Percentiles rank a stretch among this genome's conserved stretches.
Evolutionary conservation across 2,329 filamentous ascomycete species (phyloP).

Genomic region (Phaeomoniella chlamydospora): DNA sequence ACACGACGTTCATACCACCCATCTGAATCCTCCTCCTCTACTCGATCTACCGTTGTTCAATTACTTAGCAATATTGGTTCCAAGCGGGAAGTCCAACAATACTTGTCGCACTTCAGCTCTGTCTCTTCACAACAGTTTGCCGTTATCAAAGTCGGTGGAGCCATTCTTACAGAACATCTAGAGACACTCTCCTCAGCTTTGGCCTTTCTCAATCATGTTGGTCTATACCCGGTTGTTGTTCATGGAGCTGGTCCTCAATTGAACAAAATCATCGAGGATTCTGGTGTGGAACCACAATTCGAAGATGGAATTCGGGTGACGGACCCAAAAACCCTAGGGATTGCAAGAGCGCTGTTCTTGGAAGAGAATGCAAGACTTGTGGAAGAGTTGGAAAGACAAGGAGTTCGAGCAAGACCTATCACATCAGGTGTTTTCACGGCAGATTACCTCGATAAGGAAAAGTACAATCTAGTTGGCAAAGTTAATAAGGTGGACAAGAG

Average conservation of each 20-base stretch:
- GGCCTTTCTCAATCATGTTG: constrained; percentile 86
- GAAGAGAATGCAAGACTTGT: constrained; percentile 91
- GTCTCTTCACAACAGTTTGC: constrained; percentile 95
- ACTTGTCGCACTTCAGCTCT: constrained; percentile 92
- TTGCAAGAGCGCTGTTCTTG: constrained; percentile 84
- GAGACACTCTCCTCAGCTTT: constrained; percentile 81
- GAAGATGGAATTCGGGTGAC: constrained; percentile 94
- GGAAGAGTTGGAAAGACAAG: constrained; percentile 76
- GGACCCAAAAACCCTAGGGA: constrained; percentile 81
- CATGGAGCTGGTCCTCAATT: constrained; percentile 92
- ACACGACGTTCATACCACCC: constrained; percentile 27
- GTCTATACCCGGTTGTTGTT: constrained; percentile 86
- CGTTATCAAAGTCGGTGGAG: constrained; percentile 95
- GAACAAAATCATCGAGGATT: constrained; percentile 77
- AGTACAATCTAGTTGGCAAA: constrained; percentile 91
- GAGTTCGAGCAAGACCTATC: constrained; percentile 77
- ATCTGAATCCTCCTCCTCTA: constrained; percentile 41
- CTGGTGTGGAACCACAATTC: constrained; percentile 87
- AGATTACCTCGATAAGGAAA: constrained; percentile 90
- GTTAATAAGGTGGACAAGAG: constrained; percentile 83
- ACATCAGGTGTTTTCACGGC: constrained; percentile 82
- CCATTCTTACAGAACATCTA: constrained; percentile 86
- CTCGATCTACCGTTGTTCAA: constrained; percentile 71
- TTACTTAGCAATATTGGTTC: constrained; percentile 91
- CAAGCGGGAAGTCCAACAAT: constrained; percentile 92